Base-by-base conservation (phyloP, 2,329 filamentous ascomycete species). In the Phoma sp. region DNA sequence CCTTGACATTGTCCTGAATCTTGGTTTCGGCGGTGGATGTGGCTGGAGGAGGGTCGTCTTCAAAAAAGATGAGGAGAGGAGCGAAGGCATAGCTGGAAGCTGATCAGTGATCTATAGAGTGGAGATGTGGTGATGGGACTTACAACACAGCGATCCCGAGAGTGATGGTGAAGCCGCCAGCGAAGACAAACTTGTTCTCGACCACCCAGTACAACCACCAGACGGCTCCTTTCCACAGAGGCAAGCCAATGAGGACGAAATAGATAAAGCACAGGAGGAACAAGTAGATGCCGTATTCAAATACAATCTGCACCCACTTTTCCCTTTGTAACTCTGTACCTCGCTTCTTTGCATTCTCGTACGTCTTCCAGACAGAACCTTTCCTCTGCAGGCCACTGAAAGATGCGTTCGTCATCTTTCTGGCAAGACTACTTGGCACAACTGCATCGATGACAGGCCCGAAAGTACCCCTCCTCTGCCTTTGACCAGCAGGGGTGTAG, bases 191-290 rank as follows among this genome's bases (percentile, higher is more conserved):
- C 39, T 78, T 77, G 29, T 73, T 71, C 31, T 45, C 57, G n/a
- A 79, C 71, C 10, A 77, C 59, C 67, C 70, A 77, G 53, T 77
- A 80, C 33, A 79, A 39, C 74, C 74, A 80, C 59, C 71, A 79
- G 1, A 78, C 74, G 6, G 74, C 71, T 4, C 80, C 80, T 4
- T 75, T 75, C 80, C 80, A 82, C 2, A 82, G 54, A 1, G 80
- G 79, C 48, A 76, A 51, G 4, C 79, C 79, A 9, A 81, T 62
- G 1, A 81, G 66, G n/a, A 80, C 76, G 21, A 81, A 79, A 53
- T 81, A 81, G 27, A 79, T 65, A 50, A 80, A 76, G 12, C 65
- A 66, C 3, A 76, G 17, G 21, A 67, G 39, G 35, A 37, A 77
- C 2, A 70, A 32, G 46, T 80, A 80, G 25, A 77, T 60, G 29